phyloP scores from a whole-genome alignment of 2,329 filamentous ascomycete genomes.

The Xylaria multiplex region DNA sequence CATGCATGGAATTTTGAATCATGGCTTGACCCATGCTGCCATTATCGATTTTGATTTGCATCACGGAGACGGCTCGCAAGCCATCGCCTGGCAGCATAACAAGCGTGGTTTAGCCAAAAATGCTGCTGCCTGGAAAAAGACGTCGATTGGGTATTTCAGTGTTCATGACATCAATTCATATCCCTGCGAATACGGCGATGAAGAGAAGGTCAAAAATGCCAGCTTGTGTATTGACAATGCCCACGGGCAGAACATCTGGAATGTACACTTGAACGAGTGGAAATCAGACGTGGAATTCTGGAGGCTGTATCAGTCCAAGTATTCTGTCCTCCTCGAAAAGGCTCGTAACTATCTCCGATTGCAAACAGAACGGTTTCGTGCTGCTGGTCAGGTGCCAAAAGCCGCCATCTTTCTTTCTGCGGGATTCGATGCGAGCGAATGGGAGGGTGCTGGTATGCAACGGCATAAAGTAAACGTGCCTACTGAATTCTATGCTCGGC shows the following conservation, averaged over 20 bases:
- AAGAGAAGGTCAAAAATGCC: conserved; percentile 91
- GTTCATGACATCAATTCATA: conserved; percentile 99
- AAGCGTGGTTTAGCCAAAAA: conserved; percentile 76
- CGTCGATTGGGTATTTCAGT: conserved; percentile 93
- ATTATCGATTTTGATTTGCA: conserved; percentile 94
- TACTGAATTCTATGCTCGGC: conserved; percentile 93
- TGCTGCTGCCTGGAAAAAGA: conserved; percentile 79
- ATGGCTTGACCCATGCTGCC: conserved; percentile 91
- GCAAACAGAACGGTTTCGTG: conserved; percentile 74
- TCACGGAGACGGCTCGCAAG: conserved; percentile 94
- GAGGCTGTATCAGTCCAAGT: conserved; percentile 83
- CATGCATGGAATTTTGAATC: conserved; percentile 83
- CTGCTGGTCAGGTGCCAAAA: conserved; percentile 71
- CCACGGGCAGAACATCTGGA: conserved; percentile 95
- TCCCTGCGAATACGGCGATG: conserved; percentile 92
- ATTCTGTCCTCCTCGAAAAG: conserved; percentile 81
- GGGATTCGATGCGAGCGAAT: conserved; percentile 96
- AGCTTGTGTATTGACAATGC: conserved; percentile 94
- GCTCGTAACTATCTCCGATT: conserved; percentile 77
- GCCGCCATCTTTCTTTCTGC: conserved; percentile 94
- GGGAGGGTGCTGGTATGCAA: conserved; percentile 93
- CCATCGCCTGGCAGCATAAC: conserved; percentile 93
- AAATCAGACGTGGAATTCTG: conserved; percentile 86
- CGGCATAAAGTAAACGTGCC: conserved; percentile 95
- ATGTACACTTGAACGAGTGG: conserved; percentile 92